A percentile compares a stretch with the other conserved stretches of the same genome.
These are phyloP conservation scores for Boletus insuetus DNA, from an alignment of 768 basidiomycete species.

Conservation along the genomic window DNA sequence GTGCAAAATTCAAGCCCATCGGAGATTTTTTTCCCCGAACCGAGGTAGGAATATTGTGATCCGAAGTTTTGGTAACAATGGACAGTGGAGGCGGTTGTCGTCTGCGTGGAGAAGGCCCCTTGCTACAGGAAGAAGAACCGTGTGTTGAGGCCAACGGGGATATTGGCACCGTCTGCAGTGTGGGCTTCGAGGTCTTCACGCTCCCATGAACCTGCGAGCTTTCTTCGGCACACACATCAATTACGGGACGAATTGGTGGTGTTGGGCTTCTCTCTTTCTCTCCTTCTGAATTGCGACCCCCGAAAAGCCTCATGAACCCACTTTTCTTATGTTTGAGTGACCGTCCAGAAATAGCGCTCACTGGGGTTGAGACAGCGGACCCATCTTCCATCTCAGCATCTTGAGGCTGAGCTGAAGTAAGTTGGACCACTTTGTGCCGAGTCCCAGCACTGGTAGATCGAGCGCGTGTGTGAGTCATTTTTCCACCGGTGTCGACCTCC, in stretches of 20 bases:
- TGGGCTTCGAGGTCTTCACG: conserved; percentile 31
- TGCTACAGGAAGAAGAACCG: conserved; percentile 9
- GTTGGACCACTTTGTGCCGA: conserved; percentile 40
- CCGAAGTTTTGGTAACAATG: conserved; percentile 27
- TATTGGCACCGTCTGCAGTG: conserved; percentile 37
- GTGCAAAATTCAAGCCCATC: conserved; percentile 7
- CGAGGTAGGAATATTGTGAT: conserved; percentile 11
- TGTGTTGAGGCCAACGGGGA: conserved; percentile 31
- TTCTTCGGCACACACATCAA: conserved; percentile 36
- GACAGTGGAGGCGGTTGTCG: conserved; percentile 30
- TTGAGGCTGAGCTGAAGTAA: conserved; percentile 36
- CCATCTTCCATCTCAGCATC: conserved; percentile 47
- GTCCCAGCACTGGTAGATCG: conserved; percentile 63
- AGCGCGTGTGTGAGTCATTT: conserved; percentile 38
- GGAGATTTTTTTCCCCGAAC: conserved; percentile 12
- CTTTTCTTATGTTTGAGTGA: conserved; percentile 74
- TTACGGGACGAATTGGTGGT: conserved; percentile 57
- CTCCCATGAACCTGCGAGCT: conserved; percentile 18
- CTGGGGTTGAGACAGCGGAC: conserved; percentile 17
- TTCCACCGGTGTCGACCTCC: conserved; percentile 25
- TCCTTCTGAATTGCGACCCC: conserved; percentile 38
- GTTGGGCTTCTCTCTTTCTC: conserved; percentile 40
- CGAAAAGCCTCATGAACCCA: conserved; percentile 77
- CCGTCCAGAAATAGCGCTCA: conserved; percentile 35
- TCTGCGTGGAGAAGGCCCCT: conserved; percentile 24